Conservation (phyloP, 106 monocot species). For the Triglochin maritima region DNA sequence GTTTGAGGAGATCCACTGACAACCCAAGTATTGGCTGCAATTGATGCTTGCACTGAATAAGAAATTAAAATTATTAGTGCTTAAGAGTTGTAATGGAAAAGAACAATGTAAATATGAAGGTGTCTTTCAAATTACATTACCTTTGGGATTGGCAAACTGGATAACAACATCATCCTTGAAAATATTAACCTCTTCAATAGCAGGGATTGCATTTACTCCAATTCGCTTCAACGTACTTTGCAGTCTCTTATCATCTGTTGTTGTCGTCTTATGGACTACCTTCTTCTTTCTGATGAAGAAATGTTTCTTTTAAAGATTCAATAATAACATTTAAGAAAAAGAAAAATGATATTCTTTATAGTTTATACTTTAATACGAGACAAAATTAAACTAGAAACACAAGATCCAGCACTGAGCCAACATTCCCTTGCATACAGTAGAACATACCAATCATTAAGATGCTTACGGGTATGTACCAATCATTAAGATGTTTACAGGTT, state of each 20-base stretch:
- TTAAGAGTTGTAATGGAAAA: neutral
- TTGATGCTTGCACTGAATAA: slow-evolving; percentile 23
- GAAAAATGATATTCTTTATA: neutral
- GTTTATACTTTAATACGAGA: too few species aligned
- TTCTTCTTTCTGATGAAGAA: slow-evolving; percentile 24
- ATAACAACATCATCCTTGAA: slow-evolving; percentile 26
- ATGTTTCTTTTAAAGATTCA: too few species aligned
- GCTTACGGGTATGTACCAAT: too few species aligned
- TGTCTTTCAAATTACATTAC: neutral
- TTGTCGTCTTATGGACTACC: slow-evolving; percentile 28
- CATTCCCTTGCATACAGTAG: too few species aligned
- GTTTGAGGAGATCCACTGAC: slow-evolving; percentile 30
- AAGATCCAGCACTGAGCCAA: too few species aligned
- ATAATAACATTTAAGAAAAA: neutral
- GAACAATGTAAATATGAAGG: neutral
- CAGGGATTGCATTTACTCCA: slow-evolving; percentile 22
- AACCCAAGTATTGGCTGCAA: slow-evolving; percentile 27
- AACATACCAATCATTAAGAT: too few species aligned
- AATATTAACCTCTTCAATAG: slow-evolving; percentile 29
- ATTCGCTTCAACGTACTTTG: slow-evolving; percentile 29
- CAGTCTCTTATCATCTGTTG: slow-evolving; percentile 28
- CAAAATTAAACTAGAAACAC: too few species aligned
- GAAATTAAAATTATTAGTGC: slow-evolving; percentile 4
- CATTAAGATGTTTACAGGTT: too few species aligned
- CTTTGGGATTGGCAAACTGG: slow-evolving; percentile 25